Base-by-base conservation (phyloP, 2,329 filamentous ascomycete genomes). In the Cladosporium sp. region DNA sequence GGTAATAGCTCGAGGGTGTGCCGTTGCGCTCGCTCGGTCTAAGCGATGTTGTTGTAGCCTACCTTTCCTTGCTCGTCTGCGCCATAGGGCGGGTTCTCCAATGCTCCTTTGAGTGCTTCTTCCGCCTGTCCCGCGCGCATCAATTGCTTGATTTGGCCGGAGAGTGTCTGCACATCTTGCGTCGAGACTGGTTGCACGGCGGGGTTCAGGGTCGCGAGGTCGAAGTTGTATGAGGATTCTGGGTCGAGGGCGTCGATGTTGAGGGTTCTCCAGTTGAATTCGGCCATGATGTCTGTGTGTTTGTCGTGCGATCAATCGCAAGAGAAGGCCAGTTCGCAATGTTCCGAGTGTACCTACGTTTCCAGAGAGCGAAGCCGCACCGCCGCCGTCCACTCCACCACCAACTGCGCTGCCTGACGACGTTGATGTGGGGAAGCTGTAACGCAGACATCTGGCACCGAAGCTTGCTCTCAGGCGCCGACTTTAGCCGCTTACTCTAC, bases 221-320 rank as follows among this genome's bases (percentile, higher is more conserved):
- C 90, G 78, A 97, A 97, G 83, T 97, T 97, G 75, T 85, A 78
- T 64, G 89, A 84, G 67, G 91, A 94, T 75, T 97, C 92, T 59
- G 92, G 90, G 74, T 94, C 89, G 68, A 96, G 83, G 66, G 88
- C 87, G 73, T 97, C 92, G 74, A 97, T 88, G 82, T 97, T 91
- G 81, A 97, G 94, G 65, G 91, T 96, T 74, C 92, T 90, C 78
- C 83, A 87, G 73, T 87, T 86, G 75, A 83, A 73, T 56, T 72
- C 68, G 40, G 77, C 74, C 77, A 78, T 79, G 42, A 25, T 24
- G 37, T 36, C 17, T 40, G 32, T 25, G 3, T 50, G 34, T 1
- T 36, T 10, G 24, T 42, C 19, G 35, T 24, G 36, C n/a, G 20
- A 44, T 36, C 28, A 44, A 54, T 35, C 34, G 28, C 12, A 28